Percentiles rank a stretch among this genome's conserved stretches.
phyloP scores from a whole-genome alignment of 1,284 basidiomycete genomes.

The Lentinula novae-zelandiae region DNA sequence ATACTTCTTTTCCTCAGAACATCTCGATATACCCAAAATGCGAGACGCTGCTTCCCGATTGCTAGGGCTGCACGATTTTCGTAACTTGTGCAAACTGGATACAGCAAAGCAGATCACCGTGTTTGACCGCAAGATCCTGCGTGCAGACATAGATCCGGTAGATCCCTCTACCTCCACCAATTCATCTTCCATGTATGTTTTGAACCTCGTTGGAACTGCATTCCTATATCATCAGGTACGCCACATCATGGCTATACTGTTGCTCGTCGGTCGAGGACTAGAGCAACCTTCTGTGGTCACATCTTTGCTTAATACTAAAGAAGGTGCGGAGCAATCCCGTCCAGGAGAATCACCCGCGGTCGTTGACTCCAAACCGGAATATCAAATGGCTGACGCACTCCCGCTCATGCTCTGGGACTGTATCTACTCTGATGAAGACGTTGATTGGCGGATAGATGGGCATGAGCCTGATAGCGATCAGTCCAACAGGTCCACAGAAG shows the following conservation, averaged over 20 bases:
- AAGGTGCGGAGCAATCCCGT: slow-evolving; percentile 29
- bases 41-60: slow-evolving; percentile 68
- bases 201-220: slow-evolving; percentile 87
- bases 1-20: slow-evolving; percentile 81
- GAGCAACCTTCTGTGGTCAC: slow-evolving; percentile 75
- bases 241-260: slow-evolving; percentile 86
- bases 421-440: slow-evolving; percentile 64
- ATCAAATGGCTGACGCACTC: slow-evolving; percentile 89
- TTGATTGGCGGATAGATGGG: slow-evolving; percentile 74
- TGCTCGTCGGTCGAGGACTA: slow-evolving; percentile 83
- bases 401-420: slow-evolving; percentile 95
- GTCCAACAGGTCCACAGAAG: slow-evolving; percentile 26
- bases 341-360: slow-evolving; percentile 40
- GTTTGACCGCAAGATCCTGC: slow-evolving; percentile 65
- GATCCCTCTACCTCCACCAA: slow-evolving; percentile 11
- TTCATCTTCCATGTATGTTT: slow-evolving; percentile 53
- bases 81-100: slow-evolving; percentile 96
- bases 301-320: slow-evolving; percentile 68
- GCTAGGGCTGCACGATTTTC: slow-evolving; percentile 92
- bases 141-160: slow-evolving; percentile 56
- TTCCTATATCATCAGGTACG: slow-evolving; percentile 98
- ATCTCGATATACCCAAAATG: slow-evolving; percentile 78
- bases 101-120: slow-evolving; percentile 88
- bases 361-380: slow-evolving; percentile 78
- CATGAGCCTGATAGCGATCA: slow-evolving; percentile 24